Conservation (phyloP, 176 grass and related monocot genomes). For the Chloris gayana region DNA sequence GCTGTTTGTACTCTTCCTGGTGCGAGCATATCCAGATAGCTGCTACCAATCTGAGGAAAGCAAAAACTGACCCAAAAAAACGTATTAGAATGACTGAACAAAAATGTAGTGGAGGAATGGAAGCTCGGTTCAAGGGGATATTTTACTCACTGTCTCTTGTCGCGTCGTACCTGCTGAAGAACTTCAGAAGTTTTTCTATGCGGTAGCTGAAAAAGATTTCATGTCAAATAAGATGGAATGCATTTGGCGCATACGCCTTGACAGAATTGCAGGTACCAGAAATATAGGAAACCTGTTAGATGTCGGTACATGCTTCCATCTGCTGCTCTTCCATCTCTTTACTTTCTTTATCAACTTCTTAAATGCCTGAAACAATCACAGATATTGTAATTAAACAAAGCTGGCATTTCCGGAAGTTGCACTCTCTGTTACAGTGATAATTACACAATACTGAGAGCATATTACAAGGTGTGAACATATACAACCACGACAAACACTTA, state of each 20-base stretch:
- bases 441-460: background rate
- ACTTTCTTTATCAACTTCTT: constrained; percentile 41
- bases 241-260: background rate
- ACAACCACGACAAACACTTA: background rate
- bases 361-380: constrained; percentile 49
- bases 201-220: constrained; percentile 22
- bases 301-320: background rate
- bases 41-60: constrained; percentile 49
- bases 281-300: constrained; percentile 11
- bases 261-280: constrained; percentile 24
- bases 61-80: constrained; percentile 45
- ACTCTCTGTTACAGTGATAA: constrained; percentile 8
- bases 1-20: background rate
- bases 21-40: constrained; percentile 46
- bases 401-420: background rate
- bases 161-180: background rate
- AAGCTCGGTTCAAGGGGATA: background rate
- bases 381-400: background rate
- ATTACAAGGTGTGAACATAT: constrained; percentile 25
- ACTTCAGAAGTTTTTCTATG: constrained; percentile 28
- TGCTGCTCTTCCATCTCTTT: constrained; percentile 34
- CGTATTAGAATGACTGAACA: constrained; percentile 27
- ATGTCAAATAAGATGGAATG: background rate
- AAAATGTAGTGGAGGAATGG: constrained; percentile 1
- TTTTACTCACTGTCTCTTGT: constrained; percentile 33